Percentiles rank a stretch among this genome's conserved stretches.
Evolutionary conservation across 129 eudicot genomes (phyloP).

Genomic region (Pseudognaphalium luteoalbum): DNA sequence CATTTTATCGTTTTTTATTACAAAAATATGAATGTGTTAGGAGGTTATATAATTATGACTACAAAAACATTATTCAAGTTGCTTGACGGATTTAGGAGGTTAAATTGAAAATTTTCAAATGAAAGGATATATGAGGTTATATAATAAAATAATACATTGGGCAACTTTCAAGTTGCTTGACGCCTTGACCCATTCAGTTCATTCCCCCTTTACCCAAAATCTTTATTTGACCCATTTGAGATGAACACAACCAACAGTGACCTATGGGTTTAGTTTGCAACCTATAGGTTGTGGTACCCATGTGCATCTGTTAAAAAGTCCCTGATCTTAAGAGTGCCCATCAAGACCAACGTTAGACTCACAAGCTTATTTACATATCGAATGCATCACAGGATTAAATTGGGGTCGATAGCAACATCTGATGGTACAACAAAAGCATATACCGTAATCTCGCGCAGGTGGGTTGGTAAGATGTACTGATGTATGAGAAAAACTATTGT

Average conservation of each 20-base stretch:
- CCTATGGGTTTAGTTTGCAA: constrained; percentile 1
- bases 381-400: constrained; percentile 91
- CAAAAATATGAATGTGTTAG: no score
- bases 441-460: constrained; percentile 88
- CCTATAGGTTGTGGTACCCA: constrained; percentile 21
- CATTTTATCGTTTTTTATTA: not conserved
- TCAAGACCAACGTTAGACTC: constrained; percentile 39
- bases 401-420: constrained; percentile 96
- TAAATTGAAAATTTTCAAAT: not conserved
- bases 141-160: not conserved
- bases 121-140: not conserved
- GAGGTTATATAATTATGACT: no score
- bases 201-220: not conserved
- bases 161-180: not conserved
- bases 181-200: not conserved
- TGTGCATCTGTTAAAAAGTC: constrained; percentile 32
- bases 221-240: constrained; percentile 9
- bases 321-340: constrained; percentile 29
- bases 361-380: constrained; percentile 62
- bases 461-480: constrained; percentile 81
- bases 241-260: not conserved
- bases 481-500: constrained; percentile 18
- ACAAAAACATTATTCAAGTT: no score
- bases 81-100: no score
- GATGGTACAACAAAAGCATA: constrained; percentile 85